Conservation (phyloP, 257 asterid genomes). For the Solanum medicagineum region DNA sequence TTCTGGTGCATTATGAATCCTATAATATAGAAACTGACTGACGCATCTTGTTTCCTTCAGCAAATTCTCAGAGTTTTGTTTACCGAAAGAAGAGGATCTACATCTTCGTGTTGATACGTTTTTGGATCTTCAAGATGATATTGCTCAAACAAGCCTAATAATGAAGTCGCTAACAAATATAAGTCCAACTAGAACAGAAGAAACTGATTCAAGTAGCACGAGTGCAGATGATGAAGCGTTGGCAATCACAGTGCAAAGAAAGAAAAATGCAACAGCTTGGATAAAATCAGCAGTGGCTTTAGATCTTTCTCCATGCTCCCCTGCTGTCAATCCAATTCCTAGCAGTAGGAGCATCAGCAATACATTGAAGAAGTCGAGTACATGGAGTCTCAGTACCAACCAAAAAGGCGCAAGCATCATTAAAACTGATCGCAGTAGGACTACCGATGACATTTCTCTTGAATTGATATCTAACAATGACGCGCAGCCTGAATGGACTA, state of each 20-base stretch:
- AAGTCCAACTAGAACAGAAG: slow-evolving; percentile 29
- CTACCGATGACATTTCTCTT: slow-evolving; percentile 8
- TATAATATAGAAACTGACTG: background rate
- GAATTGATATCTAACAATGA: slow-evolving; percentile 19
- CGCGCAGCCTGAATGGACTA: slow-evolving; percentile 22
- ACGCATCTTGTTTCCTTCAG: slow-evolving; percentile 20
- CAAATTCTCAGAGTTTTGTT: slow-evolving; percentile 39
- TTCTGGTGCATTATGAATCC: background rate
- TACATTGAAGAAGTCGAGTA: slow-evolving; percentile 4
- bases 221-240: slow-evolving; percentile 31
- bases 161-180: slow-evolving; percentile 37
- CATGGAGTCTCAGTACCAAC: background rate
- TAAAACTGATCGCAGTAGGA: slow-evolving; percentile 5
- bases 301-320: slow-evolving; percentile 39
- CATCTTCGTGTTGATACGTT: slow-evolving; percentile 39
- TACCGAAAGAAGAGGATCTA: slow-evolving; percentile 41
- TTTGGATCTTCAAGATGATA: slow-evolving; percentile 36
- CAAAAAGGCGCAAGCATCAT: slow-evolving; percentile 22
- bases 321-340: slow-evolving; percentile 1
- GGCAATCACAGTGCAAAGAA: slow-evolving; percentile 32
- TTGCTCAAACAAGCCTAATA: slow-evolving; percentile 36
- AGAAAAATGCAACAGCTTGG: slow-evolving; percentile 47
- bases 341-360: slow-evolving; percentile 1
- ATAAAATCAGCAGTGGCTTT: slow-evolving; percentile 50
- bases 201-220: slow-evolving; percentile 15